A percentile compares a stretch with the other conserved stretches of the same genome.
Conservation (phyloP, 1,284 basidiomycete genomes). For the Megacollybia platyphylla region DNA sequence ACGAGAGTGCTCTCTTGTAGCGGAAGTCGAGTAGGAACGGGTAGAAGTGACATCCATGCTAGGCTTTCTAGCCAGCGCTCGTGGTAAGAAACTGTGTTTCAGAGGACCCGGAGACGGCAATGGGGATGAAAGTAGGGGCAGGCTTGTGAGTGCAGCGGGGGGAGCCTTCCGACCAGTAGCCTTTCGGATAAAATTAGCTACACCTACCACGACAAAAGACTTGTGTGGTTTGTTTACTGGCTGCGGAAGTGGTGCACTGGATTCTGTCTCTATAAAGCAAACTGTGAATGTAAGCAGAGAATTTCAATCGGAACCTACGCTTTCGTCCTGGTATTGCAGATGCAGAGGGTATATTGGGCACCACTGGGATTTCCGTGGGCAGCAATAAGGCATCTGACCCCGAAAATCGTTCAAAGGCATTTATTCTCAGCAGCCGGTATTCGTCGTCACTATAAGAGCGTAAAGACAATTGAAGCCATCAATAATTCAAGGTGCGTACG, state of each 20-base stretch:
- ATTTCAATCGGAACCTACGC: too few species aligned
- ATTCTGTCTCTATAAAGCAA: background rate
- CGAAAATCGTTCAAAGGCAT: constrained; percentile 27
- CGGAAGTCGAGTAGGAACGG: background rate
- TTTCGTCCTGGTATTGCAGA: too few species aligned
- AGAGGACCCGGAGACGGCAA: constrained; percentile 17
- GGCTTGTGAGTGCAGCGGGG: constrained; percentile 16
- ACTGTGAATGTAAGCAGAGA: too few species aligned
- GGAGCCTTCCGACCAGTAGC: constrained; percentile 26
- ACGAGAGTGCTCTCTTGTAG: constrained; percentile 9
- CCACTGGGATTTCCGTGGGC: background rate
- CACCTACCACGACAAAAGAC: constrained; percentile 34
- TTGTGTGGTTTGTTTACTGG: constrained; percentile 26
- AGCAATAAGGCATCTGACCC: background rate
- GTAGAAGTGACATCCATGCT: background rate
- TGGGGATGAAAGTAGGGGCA: constrained; percentile 13
- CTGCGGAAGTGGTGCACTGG: constrained; percentile 10
- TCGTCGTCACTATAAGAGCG: constrained; percentile 27
- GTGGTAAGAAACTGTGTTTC: constrained; percentile 22
- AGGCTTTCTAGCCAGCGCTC: constrained; percentile 23
- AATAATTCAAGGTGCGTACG: constrained; percentile 14
- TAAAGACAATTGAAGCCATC: background rate
- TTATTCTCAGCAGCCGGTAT: constrained; percentile 31
- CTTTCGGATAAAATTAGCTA: constrained; percentile 45
- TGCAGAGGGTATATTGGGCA: background rate